Evolutionary conservation across 306 rosid species (phyloP).

Genomic region (Quercus cerris): DNA sequence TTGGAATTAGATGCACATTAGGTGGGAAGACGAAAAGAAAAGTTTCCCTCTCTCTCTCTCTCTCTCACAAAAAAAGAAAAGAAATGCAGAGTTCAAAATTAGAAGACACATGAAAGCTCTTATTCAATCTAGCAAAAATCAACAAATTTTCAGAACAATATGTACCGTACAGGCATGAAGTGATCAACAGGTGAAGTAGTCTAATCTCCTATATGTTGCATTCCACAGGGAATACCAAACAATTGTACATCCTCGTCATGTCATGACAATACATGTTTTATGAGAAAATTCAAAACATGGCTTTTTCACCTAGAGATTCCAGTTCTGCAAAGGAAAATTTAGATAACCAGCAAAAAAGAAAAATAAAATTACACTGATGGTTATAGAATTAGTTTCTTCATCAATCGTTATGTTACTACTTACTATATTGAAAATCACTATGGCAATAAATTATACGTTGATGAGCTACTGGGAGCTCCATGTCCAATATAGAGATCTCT

Average conservation of each 20-base stretch:
- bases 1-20: too few relatives aligned
- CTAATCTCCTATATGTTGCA: neutral
- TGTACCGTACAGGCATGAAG: neutral
- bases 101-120: too few relatives aligned
- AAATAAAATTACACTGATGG: constrained; percentile 63
- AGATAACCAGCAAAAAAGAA: constrained; percentile 16
- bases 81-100: too few relatives aligned
- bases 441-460: constrained; percentile 71
- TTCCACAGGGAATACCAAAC: neutral
- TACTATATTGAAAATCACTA: constrained; percentile 81
- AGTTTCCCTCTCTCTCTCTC: too few relatives aligned
- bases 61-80: too few relatives aligned
- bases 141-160: too few relatives aligned
- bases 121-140: too few relatives aligned
- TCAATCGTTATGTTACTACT: constrained; percentile 84
- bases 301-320: neutral
- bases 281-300: neutral
- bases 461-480: constrained; percentile 39
- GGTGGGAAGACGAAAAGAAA: too few relatives aligned
- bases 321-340: neutral
- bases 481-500: constrained; percentile 60
- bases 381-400: constrained; percentile 59
- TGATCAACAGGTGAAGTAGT: neutral
- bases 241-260: neutral
- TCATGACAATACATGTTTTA: neutral